Base-by-base conservation (phyloP, 139 green algal species). In the Coccomyxa sp. region DNA sequence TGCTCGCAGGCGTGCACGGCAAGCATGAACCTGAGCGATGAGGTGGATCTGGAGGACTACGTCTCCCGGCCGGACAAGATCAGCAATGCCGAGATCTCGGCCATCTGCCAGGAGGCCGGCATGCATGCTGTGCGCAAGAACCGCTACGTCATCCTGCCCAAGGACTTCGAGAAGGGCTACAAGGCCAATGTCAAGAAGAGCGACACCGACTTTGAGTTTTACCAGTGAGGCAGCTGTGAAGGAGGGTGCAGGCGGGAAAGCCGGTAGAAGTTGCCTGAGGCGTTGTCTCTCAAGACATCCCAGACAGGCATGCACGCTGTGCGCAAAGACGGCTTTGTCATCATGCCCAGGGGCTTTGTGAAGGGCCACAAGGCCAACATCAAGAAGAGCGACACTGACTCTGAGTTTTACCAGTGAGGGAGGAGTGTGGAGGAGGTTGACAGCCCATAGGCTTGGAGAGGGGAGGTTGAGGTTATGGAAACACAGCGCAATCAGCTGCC, bases 141-240 rank as follows among this genome's bases (percentile, higher is more conserved):
- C 87, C 89, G 96, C 31, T 99, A 99, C 84, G 95, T 99, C 50
- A 97, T 99, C 81, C 86, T 99, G 81, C 92, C 95, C 38, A 99
- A 99, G 87, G 97, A 99, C 86, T 98, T 99, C 83, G 97, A 99
- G 83, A 97, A 97, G 89, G 97, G 93, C 33, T 99, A 99, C 90
- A 98, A 98, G 82, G 88, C 92, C 36, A 95, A 97, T 78, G 92
- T 99, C 14, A 97, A 97, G 86, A 95, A 95, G 82, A 82, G 81
- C 22, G 91, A 95, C 80, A 88, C 86, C 12, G 89, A 97, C 38
- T 99, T 99, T 82, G 94, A 95, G 8, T 99, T 99, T 81, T 99
- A 99, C 88, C 90, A 97, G 83, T 99, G 50, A 64, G 14, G 50
- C 50, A 31, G 50, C 50, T n/a, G n/a, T n/a, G n/a, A n/a, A n/a